phyloP scores from a whole-genome alignment of 257 asterid species.

The Solanum medicagineum region DNA sequence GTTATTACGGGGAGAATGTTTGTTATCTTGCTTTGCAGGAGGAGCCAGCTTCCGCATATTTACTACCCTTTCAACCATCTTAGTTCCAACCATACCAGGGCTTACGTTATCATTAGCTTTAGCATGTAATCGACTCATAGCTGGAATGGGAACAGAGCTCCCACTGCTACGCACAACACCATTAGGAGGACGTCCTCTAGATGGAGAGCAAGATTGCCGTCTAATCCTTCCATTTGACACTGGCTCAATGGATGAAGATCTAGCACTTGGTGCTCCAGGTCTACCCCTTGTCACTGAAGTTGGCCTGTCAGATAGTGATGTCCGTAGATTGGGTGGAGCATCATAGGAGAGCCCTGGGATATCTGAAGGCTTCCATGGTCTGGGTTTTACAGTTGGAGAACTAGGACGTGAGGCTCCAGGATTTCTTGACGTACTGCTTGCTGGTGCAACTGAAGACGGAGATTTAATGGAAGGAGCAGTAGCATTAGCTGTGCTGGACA shows the following conservation, averaged over 20 bases:
- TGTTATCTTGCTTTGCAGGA: slow-evolving; percentile 10
- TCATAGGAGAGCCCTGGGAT: slow-evolving; percentile 8
- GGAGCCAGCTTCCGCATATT: slow-evolving; percentile 19
- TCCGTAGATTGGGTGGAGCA: slow-evolving; percentile 13
- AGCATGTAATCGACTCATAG: slow-evolving; percentile 9
- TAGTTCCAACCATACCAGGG: slow-evolving; percentile 11
- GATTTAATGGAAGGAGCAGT: slow-evolving; percentile 32
- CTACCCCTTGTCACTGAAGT: slow-evolving; percentile 10
- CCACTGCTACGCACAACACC: slow-evolving; percentile 2
- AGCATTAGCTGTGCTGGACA: slow-evolving; percentile 21
- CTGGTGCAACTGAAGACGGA: slow-evolving; percentile 35
- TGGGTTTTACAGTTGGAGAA: slow-evolving; percentile 14
- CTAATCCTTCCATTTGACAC: slow-evolving; percentile 11
- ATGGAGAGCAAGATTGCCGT: slow-evolving; percentile 11
- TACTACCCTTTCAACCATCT: slow-evolving; percentile 20
- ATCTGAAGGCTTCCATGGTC: slow-evolving; percentile 9
- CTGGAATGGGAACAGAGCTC: slow-evolving; percentile 14
- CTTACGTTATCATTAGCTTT: slow-evolving; percentile 7
- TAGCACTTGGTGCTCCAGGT: slow-evolving; percentile 6
- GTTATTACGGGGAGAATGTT: neutral
- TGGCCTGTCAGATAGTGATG: slow-evolving; percentile 11
- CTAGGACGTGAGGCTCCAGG: slow-evolving; percentile 31
- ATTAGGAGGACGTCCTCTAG: slow-evolving; percentile 6
- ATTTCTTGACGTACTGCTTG: slow-evolving; percentile 28
- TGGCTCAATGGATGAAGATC: slow-evolving; percentile 12